phyloP scores from a whole-genome alignment of 2,329 filamentous ascomycete genomes.

The Aspergillus quadricinctus region DNA sequence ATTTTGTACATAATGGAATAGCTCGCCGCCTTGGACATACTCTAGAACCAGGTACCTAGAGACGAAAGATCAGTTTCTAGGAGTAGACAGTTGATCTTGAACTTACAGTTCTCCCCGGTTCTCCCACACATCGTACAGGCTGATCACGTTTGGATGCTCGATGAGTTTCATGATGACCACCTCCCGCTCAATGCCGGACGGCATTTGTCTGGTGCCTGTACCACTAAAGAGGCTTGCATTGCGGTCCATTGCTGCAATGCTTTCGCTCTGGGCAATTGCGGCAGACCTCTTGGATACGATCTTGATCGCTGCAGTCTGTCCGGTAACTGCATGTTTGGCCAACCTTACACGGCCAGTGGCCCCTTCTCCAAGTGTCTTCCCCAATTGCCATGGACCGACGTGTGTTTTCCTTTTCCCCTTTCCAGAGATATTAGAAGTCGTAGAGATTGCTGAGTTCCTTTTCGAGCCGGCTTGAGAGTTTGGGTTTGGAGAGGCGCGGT shows the following conservation, averaged over 20 bases:
- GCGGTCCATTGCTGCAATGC: slow-evolving; percentile 75
- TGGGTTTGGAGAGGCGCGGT: slow-evolving; percentile 50
- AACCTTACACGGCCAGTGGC: slow-evolving; percentile 83
- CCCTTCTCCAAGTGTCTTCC: slow-evolving; percentile 82
- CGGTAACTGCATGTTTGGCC: slow-evolving; percentile 73
- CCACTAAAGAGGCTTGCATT: slow-evolving; percentile 57
- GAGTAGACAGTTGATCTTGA: not conserved
- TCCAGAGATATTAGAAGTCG: slow-evolving; percentile 52
- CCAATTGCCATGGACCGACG: slow-evolving; percentile 91
- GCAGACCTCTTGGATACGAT: slow-evolving; percentile 84
- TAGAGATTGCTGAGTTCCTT: slow-evolving; percentile 50
- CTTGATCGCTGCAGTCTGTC: slow-evolving; percentile 85
- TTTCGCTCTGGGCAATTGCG: slow-evolving; percentile 76
- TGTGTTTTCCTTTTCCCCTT: slow-evolving; percentile 62
- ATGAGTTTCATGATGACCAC: slow-evolving; percentile 97
- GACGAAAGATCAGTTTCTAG: slow-evolving; percentile 17
- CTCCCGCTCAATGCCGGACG: slow-evolving; percentile 86
- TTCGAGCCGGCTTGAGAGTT: slow-evolving; percentile 48
- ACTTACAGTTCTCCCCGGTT: slow-evolving; percentile 89
- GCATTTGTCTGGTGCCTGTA: slow-evolving; percentile 65
- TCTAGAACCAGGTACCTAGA: slow-evolving; percentile 88
- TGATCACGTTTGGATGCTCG: slow-evolving; percentile 90
- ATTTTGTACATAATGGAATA: slow-evolving; percentile 80
- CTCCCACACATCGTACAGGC: slow-evolving; percentile 95
- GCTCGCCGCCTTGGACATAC: slow-evolving; percentile 77